Conservation (phyloP, 164 flowering plant genomes). For the Kalanchoe fedtschenkoi region DNA sequence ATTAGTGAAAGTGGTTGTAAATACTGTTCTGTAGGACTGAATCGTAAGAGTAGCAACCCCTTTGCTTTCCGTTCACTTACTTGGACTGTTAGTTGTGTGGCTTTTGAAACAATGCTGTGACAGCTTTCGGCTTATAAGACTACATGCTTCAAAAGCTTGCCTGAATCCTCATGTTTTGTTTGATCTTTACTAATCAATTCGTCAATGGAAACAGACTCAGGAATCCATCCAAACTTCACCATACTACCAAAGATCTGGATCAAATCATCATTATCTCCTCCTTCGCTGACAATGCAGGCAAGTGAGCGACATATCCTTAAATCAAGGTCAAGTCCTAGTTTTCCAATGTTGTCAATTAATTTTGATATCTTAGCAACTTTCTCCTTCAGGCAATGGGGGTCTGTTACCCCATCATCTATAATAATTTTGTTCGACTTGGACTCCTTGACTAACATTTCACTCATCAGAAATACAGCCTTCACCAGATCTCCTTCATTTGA, state of each 20-base stretch:
- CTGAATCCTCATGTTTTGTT: slow-evolving; percentile 10
- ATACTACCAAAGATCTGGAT: slow-evolving; percentile 15
- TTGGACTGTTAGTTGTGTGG: neutral
- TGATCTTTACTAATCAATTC: slow-evolving; percentile 20
- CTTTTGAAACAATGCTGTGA: neutral
- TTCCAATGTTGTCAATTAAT: slow-evolving; percentile 26
- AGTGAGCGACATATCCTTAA: slow-evolving; percentile 23
- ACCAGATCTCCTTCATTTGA: slow-evolving; percentile 28
- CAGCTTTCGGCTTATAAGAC: neutral
- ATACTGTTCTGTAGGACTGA: neutral
- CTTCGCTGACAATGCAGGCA: slow-evolving; percentile 15
- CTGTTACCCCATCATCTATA: slow-evolving; percentile 22
- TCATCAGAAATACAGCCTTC: slow-evolving; percentile 29
- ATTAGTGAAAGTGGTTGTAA: too few species aligned
- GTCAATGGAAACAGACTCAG: slow-evolving; percentile 17
- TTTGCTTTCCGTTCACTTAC: neutral
- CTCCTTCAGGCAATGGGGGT: slow-evolving; percentile 23
- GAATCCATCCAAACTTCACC: slow-evolving; percentile 29
- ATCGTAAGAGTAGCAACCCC: neutral
- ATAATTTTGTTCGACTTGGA: neutral
- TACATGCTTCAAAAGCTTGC: slow-evolving; percentile 1
- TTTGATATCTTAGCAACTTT: slow-evolving; percentile 20
- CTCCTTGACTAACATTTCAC: slow-evolving; percentile 33
- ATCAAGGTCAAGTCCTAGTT: slow-evolving; percentile 23
- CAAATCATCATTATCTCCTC: slow-evolving; percentile 23